Base-by-base conservation (phyloP, 371 early-diverging fungal species). In the Mycotypha africana region DNA sequence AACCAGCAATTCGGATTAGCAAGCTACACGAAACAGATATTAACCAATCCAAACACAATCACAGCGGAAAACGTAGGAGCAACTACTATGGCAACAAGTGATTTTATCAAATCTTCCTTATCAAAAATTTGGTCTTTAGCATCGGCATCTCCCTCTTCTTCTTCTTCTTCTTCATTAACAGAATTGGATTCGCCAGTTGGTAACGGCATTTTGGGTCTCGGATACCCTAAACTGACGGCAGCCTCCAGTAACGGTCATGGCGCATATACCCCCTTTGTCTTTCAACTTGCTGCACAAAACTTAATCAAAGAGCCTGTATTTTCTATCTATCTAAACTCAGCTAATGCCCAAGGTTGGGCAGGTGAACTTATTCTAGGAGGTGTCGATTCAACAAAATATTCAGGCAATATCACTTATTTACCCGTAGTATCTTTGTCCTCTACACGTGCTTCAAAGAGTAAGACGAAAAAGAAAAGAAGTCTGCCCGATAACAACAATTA, bases 361-460 rank as follows among this genome's bases (percentile, higher is more conserved):
- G 86, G 82, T 16, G 76, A 79, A 47, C 56, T 82, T 30, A 74
- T 75, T 22, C 70, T 85, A 59, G 82, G 81, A 16, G 82, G 77
- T 6, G 56, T 67, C 14, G 80, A 85, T 51, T 21, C 38, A 19
- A 42, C 71, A 22, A 78, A 76, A 51, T 82, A 67, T 45, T 64
- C 58, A 1, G 83, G 84, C 28, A 48, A 64, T 11, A 23, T 83
- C 21, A 64, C 60, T 24, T 83, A 80, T 45, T 32, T 68, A 14
- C 63, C 67, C 19, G 72, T 71, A 1, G 65, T 59, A 0, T 38
- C 58, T 1, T 19, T 62, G 1, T 22, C 26, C 2, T 45, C 64
- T 0, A 49, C 43, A 8, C n/a, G n/a, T n/a, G n/a, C n/a, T n/a
- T 28, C 30, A 2, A 40, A 41, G 34, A 30, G 30, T 10, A 47